Base-by-base conservation (phyloP, 495 filamentous ascomycete genomes). In the Aspergillus sclerotiicarbonarius region DNA sequence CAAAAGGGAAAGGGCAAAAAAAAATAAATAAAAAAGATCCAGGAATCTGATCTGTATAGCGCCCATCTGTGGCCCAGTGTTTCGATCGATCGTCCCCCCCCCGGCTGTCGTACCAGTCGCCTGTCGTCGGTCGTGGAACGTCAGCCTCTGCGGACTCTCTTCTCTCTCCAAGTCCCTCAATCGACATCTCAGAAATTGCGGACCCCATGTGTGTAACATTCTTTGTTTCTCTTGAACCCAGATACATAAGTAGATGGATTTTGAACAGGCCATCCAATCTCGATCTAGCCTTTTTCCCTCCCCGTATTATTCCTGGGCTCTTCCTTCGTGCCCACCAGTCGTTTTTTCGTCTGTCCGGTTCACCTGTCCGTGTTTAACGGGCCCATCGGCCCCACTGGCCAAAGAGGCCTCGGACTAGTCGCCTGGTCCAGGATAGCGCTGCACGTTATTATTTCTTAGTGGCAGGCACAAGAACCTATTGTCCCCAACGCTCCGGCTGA, bases 121-220 rank as follows among this genome's bases (percentile, higher is more conserved):
- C 41, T 15, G 41, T 44, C 41, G 41, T 20, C 44, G 19, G 44
- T 21, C 3, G 44, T 46, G 44, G 18, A 46, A 46, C 44, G 44
- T 21, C 44, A 21, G 18, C 44, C 44, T 46, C 18, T 6, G 25
- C 25, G n/a, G n/a, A 25, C 44, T 46, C 44, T 15, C 44, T 46
- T 46, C 18, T 46, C 44, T 20, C 16, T 20, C 44, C 18, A 21
- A 21, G 44, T 19, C 18, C 18, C 44, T 21, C 18, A 21, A 18
- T 46, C 25, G 44, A 46, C 44, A 46, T 46, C 44, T 46, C 44
- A 46, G 44, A 46, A 46, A 46, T 20, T 16, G 18, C 18, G 16
- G 16, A 46, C 44, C 18, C 44, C 44, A 5, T 25, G 25, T 46
- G 44, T 46, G 44, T 21, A 46, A 46, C 44, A 46, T 46, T 21